Evolutionary conservation across 495 filamentous ascomycete genomes (phyloP).

Genomic region (Astrothelium macrocarpum): DNA sequence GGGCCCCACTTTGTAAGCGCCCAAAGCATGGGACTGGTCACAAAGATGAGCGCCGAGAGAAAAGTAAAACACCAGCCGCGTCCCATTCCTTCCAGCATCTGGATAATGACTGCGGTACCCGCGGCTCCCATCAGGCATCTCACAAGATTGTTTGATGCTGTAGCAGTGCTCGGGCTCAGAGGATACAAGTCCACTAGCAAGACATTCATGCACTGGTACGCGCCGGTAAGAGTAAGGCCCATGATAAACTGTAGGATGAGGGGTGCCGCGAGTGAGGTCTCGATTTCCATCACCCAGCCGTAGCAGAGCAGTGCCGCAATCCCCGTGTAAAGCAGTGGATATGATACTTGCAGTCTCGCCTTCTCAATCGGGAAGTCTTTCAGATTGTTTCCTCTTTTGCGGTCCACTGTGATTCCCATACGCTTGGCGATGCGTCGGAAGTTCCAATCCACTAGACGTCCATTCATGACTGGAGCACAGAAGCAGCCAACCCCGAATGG

Average conservation of each 20-base stretch:
- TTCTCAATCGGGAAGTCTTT: constrained; percentile 43
- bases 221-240: constrained; percentile 45
- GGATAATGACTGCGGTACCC: constrained; percentile 53
- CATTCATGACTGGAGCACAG: constrained; percentile 17
- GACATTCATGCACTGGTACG: constrained; percentile 43
- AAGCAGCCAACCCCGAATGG: constrained; percentile 25
- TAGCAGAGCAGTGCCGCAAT: constrained; percentile 26
- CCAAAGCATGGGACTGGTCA: constrained; percentile 44
- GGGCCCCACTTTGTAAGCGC: constrained; percentile 38
- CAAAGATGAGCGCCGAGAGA: constrained; percentile 45
- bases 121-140: constrained; percentile 60
- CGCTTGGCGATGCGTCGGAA: constrained; percentile 36
- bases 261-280: constrained; percentile 24
- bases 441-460: constrained; percentile 34
- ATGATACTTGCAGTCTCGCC: constrained; percentile 33
- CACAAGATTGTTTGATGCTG: constrained; percentile 61
- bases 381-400: constrained; percentile 29
- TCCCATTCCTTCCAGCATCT: constrained; percentile 57
- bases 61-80: constrained; percentile 64
- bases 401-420: constrained; percentile 28
- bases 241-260: constrained; percentile 52
- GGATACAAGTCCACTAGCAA: constrained; percentile 61
- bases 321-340: constrained; percentile 22
- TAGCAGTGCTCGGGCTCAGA: constrained; percentile 50
- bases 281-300: constrained; percentile 32